These are phyloP conservation scores for Entrophospora sp. DNA, from an alignment of 192 early-diverging fungal genomes.

Conservation along the genomic window DNA sequence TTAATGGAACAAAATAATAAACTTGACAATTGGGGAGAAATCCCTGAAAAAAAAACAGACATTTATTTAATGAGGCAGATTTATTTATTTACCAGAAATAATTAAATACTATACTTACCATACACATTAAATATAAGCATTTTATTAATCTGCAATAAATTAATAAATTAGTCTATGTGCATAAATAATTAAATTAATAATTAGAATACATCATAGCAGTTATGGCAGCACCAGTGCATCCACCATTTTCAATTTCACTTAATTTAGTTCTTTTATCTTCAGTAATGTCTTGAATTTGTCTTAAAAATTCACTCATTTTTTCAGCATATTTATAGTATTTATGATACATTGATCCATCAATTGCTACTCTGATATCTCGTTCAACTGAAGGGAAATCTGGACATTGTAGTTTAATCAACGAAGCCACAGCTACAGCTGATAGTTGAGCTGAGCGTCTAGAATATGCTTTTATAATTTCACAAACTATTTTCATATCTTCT, in stretches of 20 bases:
- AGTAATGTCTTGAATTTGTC: conserved; percentile 68
- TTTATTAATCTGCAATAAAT: too few species aligned
- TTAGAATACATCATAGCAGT: conserved; percentile 45
- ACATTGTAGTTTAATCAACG: conserved; percentile 38
- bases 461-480: conserved; percentile 65
- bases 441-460: conserved; percentile 78
- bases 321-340: conserved; percentile 81
- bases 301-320: conserved; percentile 64
- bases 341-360: conserved; percentile 87
- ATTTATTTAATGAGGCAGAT: too few species aligned
- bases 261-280: conserved; percentile 60
- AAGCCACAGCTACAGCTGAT: conserved; percentile 57
- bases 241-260: conserved; percentile 66
- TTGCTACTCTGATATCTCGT: conserved; percentile 64
- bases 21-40: too few species aligned
- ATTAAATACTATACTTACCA: too few species aligned
- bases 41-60: too few species aligned
- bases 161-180: too few species aligned
- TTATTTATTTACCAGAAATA: too few species aligned
- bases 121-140: too few species aligned
- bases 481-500: too few species aligned
- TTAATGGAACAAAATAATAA: too few species aligned
- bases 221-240: conserved; percentile 68
- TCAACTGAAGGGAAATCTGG: too few species aligned
- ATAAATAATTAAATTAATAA: too few species aligned